Evolutionary conservation across 306 rosid species (phyloP).

Genomic region (Astragalus membranaceus): DNA sequence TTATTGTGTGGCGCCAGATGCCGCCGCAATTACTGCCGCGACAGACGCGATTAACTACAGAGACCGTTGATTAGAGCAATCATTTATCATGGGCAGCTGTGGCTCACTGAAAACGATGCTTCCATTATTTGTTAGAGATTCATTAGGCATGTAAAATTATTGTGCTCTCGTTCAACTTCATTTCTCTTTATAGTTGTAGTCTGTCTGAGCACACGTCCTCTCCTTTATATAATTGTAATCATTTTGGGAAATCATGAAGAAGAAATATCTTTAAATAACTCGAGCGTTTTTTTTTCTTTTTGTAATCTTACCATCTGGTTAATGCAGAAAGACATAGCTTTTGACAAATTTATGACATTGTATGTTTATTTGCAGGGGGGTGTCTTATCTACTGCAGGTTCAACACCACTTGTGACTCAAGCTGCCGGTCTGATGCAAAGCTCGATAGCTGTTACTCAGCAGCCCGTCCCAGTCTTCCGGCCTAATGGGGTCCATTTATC

Average conservation of each 20-base stretch:
- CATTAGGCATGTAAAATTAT: background rate
- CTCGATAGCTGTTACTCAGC: constrained; percentile 82
- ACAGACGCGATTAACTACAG: too few relatives aligned
- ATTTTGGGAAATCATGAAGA: background rate
- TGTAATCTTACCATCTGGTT: background rate
- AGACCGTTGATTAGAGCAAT: background rate
- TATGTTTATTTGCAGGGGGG: constrained; percentile 62
- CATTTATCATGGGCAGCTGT: background rate
- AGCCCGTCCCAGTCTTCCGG: constrained; percentile 78
- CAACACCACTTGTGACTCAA: constrained; percentile 70
- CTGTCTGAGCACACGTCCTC: too few relatives aligned
- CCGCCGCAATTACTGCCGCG: too few relatives aligned
- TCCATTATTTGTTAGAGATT: background rate
- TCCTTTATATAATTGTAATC: background rate
- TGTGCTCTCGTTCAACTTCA: background rate
- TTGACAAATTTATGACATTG: constrained; percentile 5
- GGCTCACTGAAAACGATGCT: background rate
- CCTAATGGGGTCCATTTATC: constrained; percentile 77
- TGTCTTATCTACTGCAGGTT: constrained; percentile 66
- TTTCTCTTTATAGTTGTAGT: too few relatives aligned
- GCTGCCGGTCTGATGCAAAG: constrained; percentile 89
- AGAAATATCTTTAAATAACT: background rate
- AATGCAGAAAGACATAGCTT: background rate
- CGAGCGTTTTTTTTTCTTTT: too few relatives aligned
- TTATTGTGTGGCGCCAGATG: too few relatives aligned